These are phyloP conservation scores for Sarcodon sp. DNA, from an alignment of 768 basidiomycete species.

Conservation along the genomic window DNA sequence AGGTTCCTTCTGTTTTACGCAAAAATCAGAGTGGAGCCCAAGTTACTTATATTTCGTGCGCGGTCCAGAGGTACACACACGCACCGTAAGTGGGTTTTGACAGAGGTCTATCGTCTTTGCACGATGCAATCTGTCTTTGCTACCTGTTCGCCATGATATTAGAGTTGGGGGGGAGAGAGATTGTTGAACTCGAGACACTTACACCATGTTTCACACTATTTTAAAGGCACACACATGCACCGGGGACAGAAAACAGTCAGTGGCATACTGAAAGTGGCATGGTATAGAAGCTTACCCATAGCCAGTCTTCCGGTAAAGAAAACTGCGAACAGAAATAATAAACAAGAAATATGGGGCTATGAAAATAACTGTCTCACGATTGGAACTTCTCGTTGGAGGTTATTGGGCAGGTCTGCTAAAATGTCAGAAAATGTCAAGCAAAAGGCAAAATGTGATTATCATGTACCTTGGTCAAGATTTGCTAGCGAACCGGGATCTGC, in stretches of 20 bases:
- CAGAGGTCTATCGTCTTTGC: slow-evolving; percentile 92
- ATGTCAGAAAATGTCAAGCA: not conserved
- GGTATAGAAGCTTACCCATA: slow-evolving; percentile 58
- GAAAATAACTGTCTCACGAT: slow-evolving; percentile 47
- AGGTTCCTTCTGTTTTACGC: slow-evolving; percentile 73
- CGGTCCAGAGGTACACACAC: slow-evolving; percentile 11
- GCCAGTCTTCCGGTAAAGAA: slow-evolving; percentile 86
- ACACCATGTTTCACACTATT: slow-evolving; percentile 98
- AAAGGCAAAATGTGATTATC: not conserved
- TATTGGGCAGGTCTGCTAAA: slow-evolving; percentile 80
- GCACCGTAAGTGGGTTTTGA: slow-evolving; percentile 88
- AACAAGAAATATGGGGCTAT: not conserved
- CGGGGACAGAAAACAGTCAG: not conserved
- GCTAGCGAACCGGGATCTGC: slow-evolving; percentile 90
- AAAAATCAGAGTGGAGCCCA: not conserved
- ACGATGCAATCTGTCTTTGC: slow-evolving; percentile 68
- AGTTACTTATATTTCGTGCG: no score
- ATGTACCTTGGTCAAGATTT: slow-evolving; percentile 82
- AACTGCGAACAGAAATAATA: slow-evolving; percentile 30
- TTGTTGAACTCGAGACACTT: slow-evolving; percentile 16
- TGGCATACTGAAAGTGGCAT: slow-evolving; percentile 2
- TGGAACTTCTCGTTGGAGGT: slow-evolving; percentile 82
- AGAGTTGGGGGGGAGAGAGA: not conserved
- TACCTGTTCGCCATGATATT: slow-evolving; percentile 29
- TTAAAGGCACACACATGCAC: not conserved